Conservation (phyloP, 257 asterid species). For the Solanum lycopersicoides region DNA sequence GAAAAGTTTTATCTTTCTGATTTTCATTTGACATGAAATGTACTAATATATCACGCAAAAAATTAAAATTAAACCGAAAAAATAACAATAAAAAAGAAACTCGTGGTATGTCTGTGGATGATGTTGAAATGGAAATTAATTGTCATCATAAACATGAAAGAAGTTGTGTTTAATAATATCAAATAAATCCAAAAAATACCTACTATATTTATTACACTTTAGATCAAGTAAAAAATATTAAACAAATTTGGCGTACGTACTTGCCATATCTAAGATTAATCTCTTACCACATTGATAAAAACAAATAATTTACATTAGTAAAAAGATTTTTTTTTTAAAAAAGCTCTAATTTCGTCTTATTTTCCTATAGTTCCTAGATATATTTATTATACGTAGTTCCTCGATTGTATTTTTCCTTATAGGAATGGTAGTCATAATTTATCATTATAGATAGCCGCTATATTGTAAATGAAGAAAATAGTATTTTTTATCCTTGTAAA, state of each 20-base stretch:
- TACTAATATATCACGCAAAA: fast-evolving
- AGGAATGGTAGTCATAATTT: background rate
- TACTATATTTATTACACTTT: background rate
- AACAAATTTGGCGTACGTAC: background rate
- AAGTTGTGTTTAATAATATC: background rate
- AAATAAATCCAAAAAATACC: background rate
- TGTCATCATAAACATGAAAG: background rate
- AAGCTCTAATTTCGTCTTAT: background rate
- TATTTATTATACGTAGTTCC: no score
- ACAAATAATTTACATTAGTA: background rate
- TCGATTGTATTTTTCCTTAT: background rate
- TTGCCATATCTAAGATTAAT: background rate
- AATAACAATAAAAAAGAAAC: background rate
- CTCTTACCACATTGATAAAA: background rate
- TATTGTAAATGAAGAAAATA: background rate
- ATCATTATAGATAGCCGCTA: background rate
- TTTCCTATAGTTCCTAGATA: background rate
- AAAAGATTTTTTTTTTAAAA: background rate
- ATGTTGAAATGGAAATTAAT: background rate
- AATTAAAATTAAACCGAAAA: no score
- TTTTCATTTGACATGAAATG: fast-evolving
- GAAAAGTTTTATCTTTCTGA: no score
- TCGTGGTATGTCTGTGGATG: background rate
- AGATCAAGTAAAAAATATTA: background rate
- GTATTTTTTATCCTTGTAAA: background rate